A percentile compares a stretch with the other conserved stretches of the same genome.
These are phyloP conservation scores for Rhizopus delemar DNA, from an alignment of 371 early-diverging fungal genomes.

Conservation along the genomic window DNA sequence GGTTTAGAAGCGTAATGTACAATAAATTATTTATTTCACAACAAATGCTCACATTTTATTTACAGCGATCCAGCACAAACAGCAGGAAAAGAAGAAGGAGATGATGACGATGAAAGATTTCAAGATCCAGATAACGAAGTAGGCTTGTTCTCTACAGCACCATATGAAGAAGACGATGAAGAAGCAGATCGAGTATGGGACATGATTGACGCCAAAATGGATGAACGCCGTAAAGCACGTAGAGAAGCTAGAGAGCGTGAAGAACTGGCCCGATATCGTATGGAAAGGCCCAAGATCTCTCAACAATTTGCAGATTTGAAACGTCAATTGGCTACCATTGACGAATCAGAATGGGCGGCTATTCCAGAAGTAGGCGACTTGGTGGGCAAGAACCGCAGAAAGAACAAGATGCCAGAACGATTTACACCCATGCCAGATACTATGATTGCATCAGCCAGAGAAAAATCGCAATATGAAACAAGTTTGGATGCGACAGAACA, in stretches of 20 bases:
- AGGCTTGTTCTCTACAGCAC: conserved; percentile 83
- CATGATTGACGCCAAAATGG: conserved; percentile 89
- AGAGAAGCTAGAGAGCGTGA: conserved; percentile 68
- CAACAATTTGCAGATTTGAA: conserved; percentile 93
- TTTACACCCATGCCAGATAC: conserved; percentile 88
- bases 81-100: conserved; percentile 51
- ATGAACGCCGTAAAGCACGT: conserved; percentile 80
- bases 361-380: conserved; percentile 94
- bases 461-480: conserved; percentile 55
- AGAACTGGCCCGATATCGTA: conserved; percentile 55
- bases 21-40: not conserved
- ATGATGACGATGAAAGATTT: conserved; percentile 74
- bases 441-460: conserved; percentile 67
- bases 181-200: conserved; percentile 95
- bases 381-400: conserved; percentile 76
- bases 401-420: conserved; percentile 65
- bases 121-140: conserved; percentile 95
- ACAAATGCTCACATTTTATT: not conserved
- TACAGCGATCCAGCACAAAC: conserved; percentile 43
- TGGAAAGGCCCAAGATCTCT: conserved; percentile 73
- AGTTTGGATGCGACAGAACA: conserved; percentile 61
- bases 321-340: conserved; percentile 73
- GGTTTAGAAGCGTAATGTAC: conserved; percentile 50
- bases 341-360: conserved; percentile 87
- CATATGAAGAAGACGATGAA: conserved; percentile 95